Conservation (phyloP, 805 yeast genomes). For the Ogataea nitratoaversa region DNA sequence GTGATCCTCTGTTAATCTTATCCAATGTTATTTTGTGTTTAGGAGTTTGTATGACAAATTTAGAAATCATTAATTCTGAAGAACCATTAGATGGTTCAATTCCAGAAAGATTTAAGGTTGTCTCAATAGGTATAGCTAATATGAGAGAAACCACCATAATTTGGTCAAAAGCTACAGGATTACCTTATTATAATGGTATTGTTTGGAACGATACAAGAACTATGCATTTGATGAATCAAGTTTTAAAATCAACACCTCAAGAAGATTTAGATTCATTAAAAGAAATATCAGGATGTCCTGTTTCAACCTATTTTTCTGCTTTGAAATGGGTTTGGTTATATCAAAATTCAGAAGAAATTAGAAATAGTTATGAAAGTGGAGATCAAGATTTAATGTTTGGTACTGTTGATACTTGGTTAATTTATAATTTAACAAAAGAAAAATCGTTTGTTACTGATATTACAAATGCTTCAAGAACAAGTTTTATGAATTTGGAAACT, state of each 20-base stretch:
- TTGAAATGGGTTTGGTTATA: constrained; percentile 86
- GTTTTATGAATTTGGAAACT: constrained; percentile 78
- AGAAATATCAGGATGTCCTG: constrained; percentile 75
- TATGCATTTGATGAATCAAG: constrained; percentile 59
- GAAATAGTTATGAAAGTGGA: constrained; percentile 66
- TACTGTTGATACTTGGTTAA: constrained; percentile 91
- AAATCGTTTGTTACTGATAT: constrained; percentile 76
- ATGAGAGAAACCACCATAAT: constrained; percentile 93
- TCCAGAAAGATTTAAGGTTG: constrained; percentile 43
- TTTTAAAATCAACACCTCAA: constrained; percentile 49
- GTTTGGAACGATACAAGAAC: constrained; percentile 97
- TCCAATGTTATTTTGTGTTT: constrained; percentile 80
- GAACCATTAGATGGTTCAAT: constrained; percentile 28
- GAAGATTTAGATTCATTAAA: constrained; percentile 55
- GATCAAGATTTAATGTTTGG: constrained; percentile 80
- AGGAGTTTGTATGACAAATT: constrained; percentile 54
- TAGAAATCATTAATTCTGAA: constrained; percentile 54
- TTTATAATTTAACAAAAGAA: constrained; percentile 74
- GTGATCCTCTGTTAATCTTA: constrained; percentile 79
- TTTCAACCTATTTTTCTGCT: constrained; percentile 89
- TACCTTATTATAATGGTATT: constrained; percentile 81
- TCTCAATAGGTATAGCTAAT: constrained; percentile 83
- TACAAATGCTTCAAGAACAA: constrained; percentile 88
- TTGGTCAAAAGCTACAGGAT: constrained; percentile 82
- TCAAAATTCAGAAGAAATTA: constrained; percentile 67